Conservation (phyloP, 148 eudicot species). For the Pouteria glomerata region DNA sequence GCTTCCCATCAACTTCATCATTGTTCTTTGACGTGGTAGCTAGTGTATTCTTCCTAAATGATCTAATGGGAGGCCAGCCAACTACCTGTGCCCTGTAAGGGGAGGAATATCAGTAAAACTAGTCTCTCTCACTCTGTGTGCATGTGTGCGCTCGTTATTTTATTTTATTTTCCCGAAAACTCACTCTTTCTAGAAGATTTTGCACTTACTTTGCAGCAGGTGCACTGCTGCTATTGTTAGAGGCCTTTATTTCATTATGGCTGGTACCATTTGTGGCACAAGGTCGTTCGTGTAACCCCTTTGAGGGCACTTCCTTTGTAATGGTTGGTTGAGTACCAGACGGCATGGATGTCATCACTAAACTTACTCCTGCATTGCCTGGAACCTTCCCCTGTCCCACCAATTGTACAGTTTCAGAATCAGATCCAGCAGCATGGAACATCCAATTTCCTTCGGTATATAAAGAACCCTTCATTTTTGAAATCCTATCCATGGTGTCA, state of each 20-base stretch:
- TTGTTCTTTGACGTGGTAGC: slow-evolving; percentile 10
- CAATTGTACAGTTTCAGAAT: slow-evolving; percentile 31
- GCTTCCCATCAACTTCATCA: slow-evolving; percentile 16
- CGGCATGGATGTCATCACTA: slow-evolving; percentile 26
- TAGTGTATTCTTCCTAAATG: slow-evolving; percentile 9
- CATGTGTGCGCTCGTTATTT: too few species aligned
- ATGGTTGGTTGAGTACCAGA: slow-evolving; percentile 30
- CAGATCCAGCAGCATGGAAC: slow-evolving; percentile 36
- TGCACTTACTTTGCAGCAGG: slow-evolving; percentile 75
- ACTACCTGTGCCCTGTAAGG: slow-evolving; percentile 13
- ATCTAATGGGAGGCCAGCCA: slow-evolving; percentile 17
- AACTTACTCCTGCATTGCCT: slow-evolving; percentile 25
- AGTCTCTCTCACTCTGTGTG: too few species aligned
- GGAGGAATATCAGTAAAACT: neutral
- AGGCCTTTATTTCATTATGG: slow-evolving; percentile 19
- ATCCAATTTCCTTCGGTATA: slow-evolving; percentile 49
- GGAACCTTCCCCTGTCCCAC: slow-evolving; percentile 40
- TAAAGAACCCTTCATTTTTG: too few species aligned
- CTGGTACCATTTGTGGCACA: slow-evolving; percentile 16
- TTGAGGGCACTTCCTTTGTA: slow-evolving; percentile 34
- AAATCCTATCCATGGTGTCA: neutral
- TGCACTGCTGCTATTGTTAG: slow-evolving; percentile 36
- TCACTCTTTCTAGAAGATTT: neutral
- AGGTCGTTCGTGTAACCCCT: slow-evolving; percentile 36
- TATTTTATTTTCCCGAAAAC: too few species aligned